Percentiles rank a stretch among this genome's conserved stretches.
Evolutionary conservation across 2,329 filamentous ascomycete genomes (phyloP).

Genomic region (Beauveria sp.): DNA sequence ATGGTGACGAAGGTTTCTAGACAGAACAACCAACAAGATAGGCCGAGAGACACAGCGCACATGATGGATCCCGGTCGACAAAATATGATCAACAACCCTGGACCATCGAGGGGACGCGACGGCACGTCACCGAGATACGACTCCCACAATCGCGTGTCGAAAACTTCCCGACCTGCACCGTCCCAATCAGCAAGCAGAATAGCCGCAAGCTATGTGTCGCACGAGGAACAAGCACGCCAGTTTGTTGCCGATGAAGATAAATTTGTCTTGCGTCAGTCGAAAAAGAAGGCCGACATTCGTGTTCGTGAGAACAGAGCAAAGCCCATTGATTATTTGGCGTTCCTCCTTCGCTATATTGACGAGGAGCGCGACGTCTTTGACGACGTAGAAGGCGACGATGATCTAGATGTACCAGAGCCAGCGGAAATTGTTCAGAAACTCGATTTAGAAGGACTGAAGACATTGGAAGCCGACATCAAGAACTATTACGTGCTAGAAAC

Average conservation of each 20-base stretch:
- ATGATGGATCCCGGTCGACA: slow-evolving; percentile 48
- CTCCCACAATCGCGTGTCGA: slow-evolving; percentile 48
- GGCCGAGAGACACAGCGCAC: background rate
- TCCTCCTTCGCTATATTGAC: slow-evolving; percentile 84
- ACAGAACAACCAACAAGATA: background rate
- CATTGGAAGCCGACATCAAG: slow-evolving; percentile 73
- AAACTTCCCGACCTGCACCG: slow-evolving; percentile 32
- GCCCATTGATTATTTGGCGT: slow-evolving; percentile 88
- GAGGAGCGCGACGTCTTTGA: slow-evolving; percentile 78
- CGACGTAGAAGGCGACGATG: slow-evolving; percentile 66
- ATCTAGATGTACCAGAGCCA: slow-evolving; percentile 71
- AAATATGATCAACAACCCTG: slow-evolving; percentile 41
- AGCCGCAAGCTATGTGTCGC: slow-evolving; percentile 48
- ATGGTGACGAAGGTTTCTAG: no score
- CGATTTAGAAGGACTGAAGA: slow-evolving; percentile 56
- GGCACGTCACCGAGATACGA: slow-evolving; percentile 50
- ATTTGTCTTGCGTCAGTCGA: slow-evolving; percentile 92
- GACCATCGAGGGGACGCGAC: slow-evolving; percentile 36
- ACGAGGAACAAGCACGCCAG: slow-evolving; percentile 69
- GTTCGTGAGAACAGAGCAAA: slow-evolving; percentile 86
- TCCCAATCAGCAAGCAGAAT: slow-evolving; percentile 21
- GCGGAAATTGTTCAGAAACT: slow-evolving; percentile 73
- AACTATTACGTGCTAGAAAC: slow-evolving; percentile 77
- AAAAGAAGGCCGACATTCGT: slow-evolving; percentile 94
- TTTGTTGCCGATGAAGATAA: slow-evolving; percentile 94